These are phyloP conservation scores for Cucumis variabilis DNA, from an alignment of 331 rosid genomes.

Conservation along the genomic window DNA sequence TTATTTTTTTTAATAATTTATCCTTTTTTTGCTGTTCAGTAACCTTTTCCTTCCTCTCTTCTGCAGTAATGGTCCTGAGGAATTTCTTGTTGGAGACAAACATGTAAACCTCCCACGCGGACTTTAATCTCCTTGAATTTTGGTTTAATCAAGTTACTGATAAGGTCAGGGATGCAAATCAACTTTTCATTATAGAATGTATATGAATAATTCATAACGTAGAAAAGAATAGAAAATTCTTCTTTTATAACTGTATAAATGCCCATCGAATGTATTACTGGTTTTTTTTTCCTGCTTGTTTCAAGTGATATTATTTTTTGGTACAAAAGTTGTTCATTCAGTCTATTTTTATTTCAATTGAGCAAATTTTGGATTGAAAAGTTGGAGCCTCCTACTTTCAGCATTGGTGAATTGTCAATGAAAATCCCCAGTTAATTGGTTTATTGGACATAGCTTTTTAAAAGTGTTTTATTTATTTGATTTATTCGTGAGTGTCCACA, in stretches of 20 bases:
- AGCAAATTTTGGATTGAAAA: not conserved
- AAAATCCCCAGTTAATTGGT: too few species aligned
- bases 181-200: conserved; percentile 11
- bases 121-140: conserved; percentile 41
- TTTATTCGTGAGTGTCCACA: too few species aligned
- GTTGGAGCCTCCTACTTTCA: not conserved
- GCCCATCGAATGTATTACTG: not conserved
- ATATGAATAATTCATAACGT: not conserved
- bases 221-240: not conserved
- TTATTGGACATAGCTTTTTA: too few species aligned
- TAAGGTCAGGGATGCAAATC: conserved; percentile 5
- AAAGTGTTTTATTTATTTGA: too few species aligned
- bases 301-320: conserved; percentile 8
- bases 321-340: conserved; percentile 12
- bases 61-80: conserved; percentile 80
- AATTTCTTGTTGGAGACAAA: conserved; percentile 58
- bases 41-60: conserved; percentile 22
- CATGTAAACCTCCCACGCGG: conserved; percentile 65
- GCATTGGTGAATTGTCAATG: not conserved
- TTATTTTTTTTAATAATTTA: too few species aligned
- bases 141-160: not conserved
- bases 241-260: conserved; percentile 8
- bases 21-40: not conserved
- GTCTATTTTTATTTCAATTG: not conserved
- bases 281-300: not conserved